A percentile compares a stretch with the other conserved stretches of the same genome.
Conservation (phyloP, 148 eudicot species). For the Dianthus caryophyllus region DNA sequence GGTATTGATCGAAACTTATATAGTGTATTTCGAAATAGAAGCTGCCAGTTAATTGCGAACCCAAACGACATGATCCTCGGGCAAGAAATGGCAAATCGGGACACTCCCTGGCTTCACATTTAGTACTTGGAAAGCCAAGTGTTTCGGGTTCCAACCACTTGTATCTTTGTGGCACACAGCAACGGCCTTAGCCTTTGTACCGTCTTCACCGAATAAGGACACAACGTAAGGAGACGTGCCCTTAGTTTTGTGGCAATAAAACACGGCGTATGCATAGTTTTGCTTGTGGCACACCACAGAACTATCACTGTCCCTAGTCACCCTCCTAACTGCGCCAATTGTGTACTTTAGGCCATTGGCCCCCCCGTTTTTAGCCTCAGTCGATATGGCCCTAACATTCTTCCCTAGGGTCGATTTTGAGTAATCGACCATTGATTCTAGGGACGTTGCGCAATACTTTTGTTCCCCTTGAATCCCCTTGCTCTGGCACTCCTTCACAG, state of each 20-base stretch:
- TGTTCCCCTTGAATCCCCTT: conserved; percentile 29
- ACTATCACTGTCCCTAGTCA: conserved; percentile 9
- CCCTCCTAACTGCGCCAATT: conserved; percentile 12
- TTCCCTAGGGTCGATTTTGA: conserved; percentile 29
- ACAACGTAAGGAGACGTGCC: conserved; percentile 45
- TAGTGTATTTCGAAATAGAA: no score
- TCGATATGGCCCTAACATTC: conserved; percentile 25
- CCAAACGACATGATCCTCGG: conserved; percentile 49
- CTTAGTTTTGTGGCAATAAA: conserved; percentile 56
- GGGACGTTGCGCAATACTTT: conserved; percentile 34
- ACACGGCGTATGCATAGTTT: conserved; percentile 61
- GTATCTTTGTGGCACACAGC: conserved; percentile 70
- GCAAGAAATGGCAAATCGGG: conserved; percentile 71
- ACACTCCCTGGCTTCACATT: conserved; percentile 58
- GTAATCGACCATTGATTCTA: conserved; percentile 34
- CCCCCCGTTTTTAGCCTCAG: conserved; percentile 6
- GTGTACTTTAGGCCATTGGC: conserved; percentile 12
- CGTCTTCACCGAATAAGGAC: conserved; percentile 33
- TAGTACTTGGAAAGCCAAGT: conserved; percentile 61
- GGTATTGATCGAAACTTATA: no score
- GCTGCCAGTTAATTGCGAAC: conserved; percentile 25
- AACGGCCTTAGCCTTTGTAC: conserved; percentile 41
- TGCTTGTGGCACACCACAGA: conserved; percentile 54
- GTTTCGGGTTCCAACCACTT: conserved; percentile 68
- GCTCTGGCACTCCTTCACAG: conserved; percentile 31